Evolutionary conservation across 192 early-diverging fungal species (phyloP).

Genomic region (Bifiguratus adelaidae): DNA sequence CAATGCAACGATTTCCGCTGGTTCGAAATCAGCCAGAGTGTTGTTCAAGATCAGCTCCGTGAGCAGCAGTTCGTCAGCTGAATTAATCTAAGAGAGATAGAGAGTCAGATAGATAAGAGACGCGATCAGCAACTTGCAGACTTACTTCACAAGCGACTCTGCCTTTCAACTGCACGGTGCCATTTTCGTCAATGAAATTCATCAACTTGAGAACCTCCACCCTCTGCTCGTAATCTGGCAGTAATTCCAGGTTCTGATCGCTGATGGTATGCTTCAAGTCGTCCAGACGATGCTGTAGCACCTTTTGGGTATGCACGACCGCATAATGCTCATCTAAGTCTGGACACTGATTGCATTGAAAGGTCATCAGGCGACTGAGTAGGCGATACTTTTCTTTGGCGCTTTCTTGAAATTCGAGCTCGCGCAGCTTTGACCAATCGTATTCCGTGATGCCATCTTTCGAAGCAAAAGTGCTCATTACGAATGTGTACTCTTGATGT

Average conservation of each 20-base stretch:
- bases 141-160: constrained; percentile 84
- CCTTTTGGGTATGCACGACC: constrained; percentile 37
- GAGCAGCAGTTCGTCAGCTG: constrained; percentile 87
- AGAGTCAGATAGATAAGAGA: background rate
- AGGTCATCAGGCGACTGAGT: constrained; percentile 30
- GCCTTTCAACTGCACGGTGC: constrained; percentile 90
- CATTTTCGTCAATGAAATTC: constrained; percentile 72
- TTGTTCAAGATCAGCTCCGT: constrained; percentile 95
- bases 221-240: constrained; percentile 89
- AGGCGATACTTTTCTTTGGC: constrained; percentile 46
- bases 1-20: constrained; percentile 88
- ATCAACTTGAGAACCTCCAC: constrained; percentile 75
- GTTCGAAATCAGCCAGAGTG: constrained; percentile 77
- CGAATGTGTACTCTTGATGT: background rate
- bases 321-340: constrained; percentile 61
- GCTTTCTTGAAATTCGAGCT: constrained; percentile 79
- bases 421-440: constrained; percentile 78
- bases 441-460: constrained; percentile 44
- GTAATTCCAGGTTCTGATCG: constrained; percentile 84
- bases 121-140: background rate
- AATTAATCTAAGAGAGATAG: constrained; percentile 60
- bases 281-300: constrained; percentile 58
- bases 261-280: constrained; percentile 70
- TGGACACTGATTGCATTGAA: constrained; percentile 66
- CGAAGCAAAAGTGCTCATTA: constrained; percentile 10